Evolutionary conservation across 192 early-diverging fungal species (phyloP).

Genomic region (Entophlyctis luteolus): DNA sequence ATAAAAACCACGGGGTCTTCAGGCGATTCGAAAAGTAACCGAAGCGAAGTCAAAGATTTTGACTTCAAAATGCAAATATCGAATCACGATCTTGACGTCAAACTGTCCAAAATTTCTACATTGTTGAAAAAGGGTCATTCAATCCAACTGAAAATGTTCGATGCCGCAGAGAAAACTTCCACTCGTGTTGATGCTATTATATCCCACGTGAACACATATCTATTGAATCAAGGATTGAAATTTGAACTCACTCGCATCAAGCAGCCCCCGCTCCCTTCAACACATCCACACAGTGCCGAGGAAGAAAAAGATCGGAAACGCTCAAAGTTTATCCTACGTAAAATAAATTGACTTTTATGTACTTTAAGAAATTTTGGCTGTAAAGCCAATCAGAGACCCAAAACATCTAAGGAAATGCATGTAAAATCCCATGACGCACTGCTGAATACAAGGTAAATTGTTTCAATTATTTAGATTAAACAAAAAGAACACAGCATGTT

Average conservation of each 20-base stretch:
- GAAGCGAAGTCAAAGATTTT: conserved; percentile 7
- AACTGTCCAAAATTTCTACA: not conserved
- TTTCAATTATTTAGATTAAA: too few relatives aligned
- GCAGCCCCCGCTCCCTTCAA: too few relatives aligned
- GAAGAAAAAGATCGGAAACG: not conserved
- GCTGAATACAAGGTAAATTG: too few relatives aligned
- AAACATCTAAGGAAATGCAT: too few relatives aligned
- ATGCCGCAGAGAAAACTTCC: not conserved
- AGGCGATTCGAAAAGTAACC: not conserved
- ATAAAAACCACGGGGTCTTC: not conserved
- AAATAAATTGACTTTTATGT: too few relatives aligned
- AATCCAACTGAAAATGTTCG: conserved; percentile 9
- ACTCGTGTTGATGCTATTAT: not conserved
- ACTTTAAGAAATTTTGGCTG: too few relatives aligned
- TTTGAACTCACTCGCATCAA: conserved; percentile 5
- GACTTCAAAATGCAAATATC: not conserved
- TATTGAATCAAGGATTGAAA: not conserved
- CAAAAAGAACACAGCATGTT: too few relatives aligned
- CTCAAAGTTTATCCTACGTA: too few relatives aligned
- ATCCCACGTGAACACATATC: not conserved
- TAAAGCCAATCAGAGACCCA: too few relatives aligned
- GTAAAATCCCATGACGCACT: too few relatives aligned
- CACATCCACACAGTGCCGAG: not conserved
- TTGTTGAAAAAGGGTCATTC: conserved; percentile 6
- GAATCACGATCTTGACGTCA: conserved; percentile 1